phyloP scores from a whole-genome alignment of 495 filamentous ascomycete genomes.

The Halenospora varia region DNA sequence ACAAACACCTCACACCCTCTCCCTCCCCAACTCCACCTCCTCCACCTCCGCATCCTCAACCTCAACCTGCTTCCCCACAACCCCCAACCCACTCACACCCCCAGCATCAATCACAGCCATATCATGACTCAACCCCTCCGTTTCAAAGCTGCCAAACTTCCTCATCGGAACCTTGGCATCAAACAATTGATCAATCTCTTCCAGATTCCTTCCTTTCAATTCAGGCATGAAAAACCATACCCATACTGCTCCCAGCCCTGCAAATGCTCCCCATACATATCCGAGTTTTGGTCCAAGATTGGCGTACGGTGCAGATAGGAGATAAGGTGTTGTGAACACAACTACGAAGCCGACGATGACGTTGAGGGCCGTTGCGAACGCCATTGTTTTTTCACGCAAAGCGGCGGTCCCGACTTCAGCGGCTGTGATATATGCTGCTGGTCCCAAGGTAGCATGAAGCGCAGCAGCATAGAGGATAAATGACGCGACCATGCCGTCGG shows the following conservation, averaged over 20 bases:
- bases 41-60: no score
- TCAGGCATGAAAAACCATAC: constrained; percentile 36
- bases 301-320: constrained; percentile 29
- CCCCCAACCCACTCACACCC: no score
- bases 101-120: not conserved
- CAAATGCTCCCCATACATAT: constrained; percentile 32
- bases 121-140: not conserved
- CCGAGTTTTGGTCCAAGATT: constrained; percentile 34
- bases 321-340: constrained; percentile 21
- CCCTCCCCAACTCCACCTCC: no score
- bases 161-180: constrained; percentile 28
- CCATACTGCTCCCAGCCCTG: constrained; percentile 21
- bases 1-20: no score
- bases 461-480: not conserved
- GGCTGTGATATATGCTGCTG: not conserved
- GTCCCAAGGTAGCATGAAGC: not conserved
- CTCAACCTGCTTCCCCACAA: no score
- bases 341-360: not conserved
- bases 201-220: constrained; percentile 34
- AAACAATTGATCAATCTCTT: constrained; percentile 42
- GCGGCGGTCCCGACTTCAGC: not conserved
- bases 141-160: constrained; percentile 20
- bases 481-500: not conserved
- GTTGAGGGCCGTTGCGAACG: not conserved
- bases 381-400: not conserved